Base-by-base conservation (phyloP, 805 yeast genomes). In the Yamadazyma akitaensis region DNA sequence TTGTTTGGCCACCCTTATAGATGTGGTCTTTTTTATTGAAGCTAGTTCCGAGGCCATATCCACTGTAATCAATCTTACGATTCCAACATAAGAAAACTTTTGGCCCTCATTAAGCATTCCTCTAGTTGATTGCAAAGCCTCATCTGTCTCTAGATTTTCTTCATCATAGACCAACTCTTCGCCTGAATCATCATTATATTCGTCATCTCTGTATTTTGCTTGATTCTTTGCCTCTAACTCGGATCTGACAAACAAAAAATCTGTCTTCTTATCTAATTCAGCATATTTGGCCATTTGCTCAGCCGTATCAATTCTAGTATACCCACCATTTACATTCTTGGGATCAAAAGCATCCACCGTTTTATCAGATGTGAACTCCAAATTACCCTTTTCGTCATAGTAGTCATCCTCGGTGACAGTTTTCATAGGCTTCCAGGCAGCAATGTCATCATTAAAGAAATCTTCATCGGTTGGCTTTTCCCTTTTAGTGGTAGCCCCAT, bases 71-170 rank as follows among this genome's bases (percentile, higher is more conserved):
- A 94, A 76, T 54, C 87, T 85, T 8, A 85, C 82, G 9, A 92
- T 73, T 0, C 97, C 98, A 6, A 87, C 86, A 60, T 94, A 94
- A 2, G 98, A 98, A 51, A 91, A 84, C 57, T 88, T 84, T 62
- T 94, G 97, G 13, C 85, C 73, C 14, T 89, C 98, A 7, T 82
- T 75, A 13, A 94, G 73, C 80, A 94, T 79, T 19, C 81, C 79
- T 61, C 84, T 88, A 5, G 97, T 94, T 1, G 92, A 78, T 44
- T 80, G 80, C 52, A 94, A 69, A 47, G 91, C 95, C 39, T 79
- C 80, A n/a, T 67, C 65, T 0, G 88, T 79, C 51, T 70, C 73
- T 9, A 71, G 38, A 24, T 62, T 62, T 26, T 69, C 83, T 37
- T 72, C 79, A 51, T 64, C 72, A 37, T 59, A 61, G 11, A 47